A percentile compares a stretch with the other conserved stretches of the same genome.
Evolutionary conservation across 495 filamentous ascomycete genomes (phyloP).

Genomic region (Penicillium soppii): DNA sequence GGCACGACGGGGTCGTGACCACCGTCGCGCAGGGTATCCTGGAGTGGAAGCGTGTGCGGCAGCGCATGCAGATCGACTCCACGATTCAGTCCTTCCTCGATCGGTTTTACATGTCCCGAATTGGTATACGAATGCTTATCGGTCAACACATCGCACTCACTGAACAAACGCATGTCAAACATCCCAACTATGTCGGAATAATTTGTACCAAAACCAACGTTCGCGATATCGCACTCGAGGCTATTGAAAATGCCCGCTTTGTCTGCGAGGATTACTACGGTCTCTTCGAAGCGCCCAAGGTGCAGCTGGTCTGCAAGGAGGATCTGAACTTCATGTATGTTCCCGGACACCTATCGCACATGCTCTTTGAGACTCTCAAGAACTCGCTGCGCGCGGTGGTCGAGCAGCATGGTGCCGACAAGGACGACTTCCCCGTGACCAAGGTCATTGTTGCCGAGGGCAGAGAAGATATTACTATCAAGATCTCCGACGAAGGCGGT

Average conservation of each 20-base stretch:
- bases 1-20: conserved; percentile 96
- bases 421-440: conserved; percentile 92
- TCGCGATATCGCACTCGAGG: conserved; percentile 90
- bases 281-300: conserved; percentile 93
- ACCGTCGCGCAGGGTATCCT: conserved; percentile 93
- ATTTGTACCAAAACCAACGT: conserved; percentile 99
- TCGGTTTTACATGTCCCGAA: conserved; percentile 99
- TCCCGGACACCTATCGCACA: conserved; percentile 94
- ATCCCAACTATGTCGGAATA: conserved; percentile 94
- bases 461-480: conserved; percentile 98
- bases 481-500: conserved; percentile 93
- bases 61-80: conserved; percentile 97
- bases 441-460: conserved; percentile 97
- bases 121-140: conserved; percentile 98
- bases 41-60: conserved; percentile 94
- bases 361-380: conserved; percentile 99
- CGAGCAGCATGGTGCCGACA: conserved; percentile 91
- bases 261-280: conserved; percentile 99
- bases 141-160: conserved; percentile 97
- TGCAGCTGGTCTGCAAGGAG: conserved; percentile 92
- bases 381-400: conserved; percentile 97
- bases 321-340: conserved; percentile 99
- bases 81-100: conserved; percentile 96
- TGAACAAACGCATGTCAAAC: conserved; percentile 81
- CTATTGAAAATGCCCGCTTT: conserved; percentile 96